Evolutionary conservation across 768 basidiomycete species (phyloP).

Genomic region (Macrolepiota dolichaula): DNA sequence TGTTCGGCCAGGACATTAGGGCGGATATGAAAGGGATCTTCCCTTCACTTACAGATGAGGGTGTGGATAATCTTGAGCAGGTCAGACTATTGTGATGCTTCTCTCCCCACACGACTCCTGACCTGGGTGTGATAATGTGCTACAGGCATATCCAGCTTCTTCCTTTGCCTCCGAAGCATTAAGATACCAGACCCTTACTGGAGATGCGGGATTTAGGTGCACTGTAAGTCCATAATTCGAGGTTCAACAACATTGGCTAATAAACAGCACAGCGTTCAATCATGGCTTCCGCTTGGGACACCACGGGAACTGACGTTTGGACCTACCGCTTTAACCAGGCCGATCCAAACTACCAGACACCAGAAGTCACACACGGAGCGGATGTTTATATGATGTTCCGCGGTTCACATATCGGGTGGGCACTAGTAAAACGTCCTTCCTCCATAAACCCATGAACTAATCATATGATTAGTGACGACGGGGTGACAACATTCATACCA

Average conservation of each 20-base stretch:
- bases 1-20: conserved; percentile 34
- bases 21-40: conserved; percentile 38
- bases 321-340: conserved; percentile 60
- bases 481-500: conserved; percentile 45
- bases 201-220: conserved; percentile 48
- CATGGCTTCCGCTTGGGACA: conserved; percentile 39
- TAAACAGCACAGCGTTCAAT: conserved; percentile 35
- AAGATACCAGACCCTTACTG: conserved; percentile 42
- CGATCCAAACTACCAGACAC: conserved; percentile 37
- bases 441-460: background rate
- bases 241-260: background rate
- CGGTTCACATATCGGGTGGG: conserved; percentile 56
- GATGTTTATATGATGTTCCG: conserved; percentile 71
- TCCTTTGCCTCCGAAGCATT: conserved; percentile 41
- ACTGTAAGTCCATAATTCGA: conserved; percentile 41
- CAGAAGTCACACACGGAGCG: conserved; percentile 44
- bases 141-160: conserved; percentile 38
- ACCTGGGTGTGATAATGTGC: background rate
- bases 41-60: conserved; percentile 38
- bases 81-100: conserved; percentile 16
- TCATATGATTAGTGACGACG: conserved; percentile 37
- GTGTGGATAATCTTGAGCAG: conserved; percentile 33
- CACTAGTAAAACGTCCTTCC: background rate
- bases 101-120: background rate
- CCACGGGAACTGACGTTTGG: conserved; percentile 34